A percentile compares a stretch with the other conserved stretches of the same genome.
phyloP scores from a whole-genome alignment of 2,329 filamentous ascomycete species.

The Exophiala aquamarina region DNA sequence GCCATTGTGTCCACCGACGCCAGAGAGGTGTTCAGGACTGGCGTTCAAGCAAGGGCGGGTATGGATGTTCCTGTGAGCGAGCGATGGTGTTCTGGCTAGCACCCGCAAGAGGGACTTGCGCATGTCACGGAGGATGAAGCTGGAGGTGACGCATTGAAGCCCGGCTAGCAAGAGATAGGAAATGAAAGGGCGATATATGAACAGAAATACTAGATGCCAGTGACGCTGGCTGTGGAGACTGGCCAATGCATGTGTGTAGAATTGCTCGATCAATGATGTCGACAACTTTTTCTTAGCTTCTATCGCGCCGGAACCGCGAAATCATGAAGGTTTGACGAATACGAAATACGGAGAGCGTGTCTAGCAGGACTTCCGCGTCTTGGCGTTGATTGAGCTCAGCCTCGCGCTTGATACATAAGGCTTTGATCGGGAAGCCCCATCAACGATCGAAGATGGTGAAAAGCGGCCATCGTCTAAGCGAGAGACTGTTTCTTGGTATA shows the following conservation, averaged over 20 bases:
- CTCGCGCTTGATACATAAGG: neutral
- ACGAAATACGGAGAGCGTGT: too few species aligned
- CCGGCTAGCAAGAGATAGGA: slow-evolving; percentile 2
- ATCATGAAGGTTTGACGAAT: too few species aligned
- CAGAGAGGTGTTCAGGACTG: neutral
- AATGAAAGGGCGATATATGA: neutral
- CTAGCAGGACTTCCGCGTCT: neutral
- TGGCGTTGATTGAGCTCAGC: neutral
- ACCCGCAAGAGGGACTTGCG: slow-evolving; percentile 22
- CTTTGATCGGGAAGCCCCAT: neutral
- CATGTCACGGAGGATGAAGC: slow-evolving; percentile 21
- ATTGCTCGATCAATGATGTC: slow-evolving; percentile 15
- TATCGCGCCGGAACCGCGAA: too few species aligned
- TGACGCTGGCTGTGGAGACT: too few species aligned
- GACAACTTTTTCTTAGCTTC: slow-evolving; percentile 12
- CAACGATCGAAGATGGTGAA: neutral
- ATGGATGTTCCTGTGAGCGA: too few species aligned
- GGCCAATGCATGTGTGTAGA: neutral
- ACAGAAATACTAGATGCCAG: too few species aligned
- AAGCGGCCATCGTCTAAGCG: neutral
- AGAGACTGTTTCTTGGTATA: too few species aligned
- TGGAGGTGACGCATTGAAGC: slow-evolving; percentile 1
- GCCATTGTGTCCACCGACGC: too few species aligned
- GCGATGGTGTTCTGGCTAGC: slow-evolving; percentile 14
- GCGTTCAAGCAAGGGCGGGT: too few species aligned